A percentile compares a stretch with the other conserved stretches of the same genome.
These are phyloP conservation scores for Gracilariopsis chorda DNA, from an alignment of 23 red algal species.

Conservation along the genomic window DNA sequence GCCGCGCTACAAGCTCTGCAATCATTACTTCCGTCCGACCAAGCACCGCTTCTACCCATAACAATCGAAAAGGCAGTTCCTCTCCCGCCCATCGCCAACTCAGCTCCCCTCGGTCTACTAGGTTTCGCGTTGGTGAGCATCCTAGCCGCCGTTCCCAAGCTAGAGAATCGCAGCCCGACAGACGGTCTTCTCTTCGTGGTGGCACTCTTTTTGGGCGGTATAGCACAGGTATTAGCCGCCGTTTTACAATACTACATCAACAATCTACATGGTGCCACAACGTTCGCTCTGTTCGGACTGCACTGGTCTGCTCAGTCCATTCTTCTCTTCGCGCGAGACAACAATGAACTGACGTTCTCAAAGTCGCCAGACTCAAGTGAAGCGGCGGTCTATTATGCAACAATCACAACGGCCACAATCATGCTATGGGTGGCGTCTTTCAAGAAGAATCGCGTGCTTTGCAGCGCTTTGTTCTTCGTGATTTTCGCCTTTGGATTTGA, in stretches of 20 bases:
- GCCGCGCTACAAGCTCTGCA: too few species aligned
- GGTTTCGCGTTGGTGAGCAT: slow-evolving; percentile 19
- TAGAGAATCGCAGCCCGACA: neutral
- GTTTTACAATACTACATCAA: slow-evolving; percentile 1
- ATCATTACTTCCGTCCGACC: too few species aligned
- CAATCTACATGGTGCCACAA: neutral
- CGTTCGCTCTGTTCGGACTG: slow-evolving; percentile 28
- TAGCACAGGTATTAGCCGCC: slow-evolving; percentile 20
- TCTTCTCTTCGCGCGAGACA: neutral
- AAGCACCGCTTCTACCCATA: too few species aligned
- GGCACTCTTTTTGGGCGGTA: slow-evolving; percentile 33
- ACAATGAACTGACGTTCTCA: neutral
- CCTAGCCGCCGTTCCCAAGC: slow-evolving; percentile 11
- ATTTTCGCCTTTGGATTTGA: slow-evolving; percentile 33
- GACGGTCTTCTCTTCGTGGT: neutral
- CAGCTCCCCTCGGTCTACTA: slow-evolving; percentile 3
- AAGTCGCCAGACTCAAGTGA: neutral
- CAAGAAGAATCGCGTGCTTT: slow-evolving; percentile 3
- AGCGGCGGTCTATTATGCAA: slow-evolving; percentile 11
- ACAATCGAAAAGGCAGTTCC: too few species aligned
- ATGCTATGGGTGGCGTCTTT: neutral
- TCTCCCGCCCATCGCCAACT: slow-evolving; percentile 20
- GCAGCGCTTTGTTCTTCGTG: neutral
- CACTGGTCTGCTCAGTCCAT: slow-evolving; percentile 22
- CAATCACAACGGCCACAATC: neutral